Conservation (phyloP, 805 yeast genomes). For the Candida ortonii region DNA sequence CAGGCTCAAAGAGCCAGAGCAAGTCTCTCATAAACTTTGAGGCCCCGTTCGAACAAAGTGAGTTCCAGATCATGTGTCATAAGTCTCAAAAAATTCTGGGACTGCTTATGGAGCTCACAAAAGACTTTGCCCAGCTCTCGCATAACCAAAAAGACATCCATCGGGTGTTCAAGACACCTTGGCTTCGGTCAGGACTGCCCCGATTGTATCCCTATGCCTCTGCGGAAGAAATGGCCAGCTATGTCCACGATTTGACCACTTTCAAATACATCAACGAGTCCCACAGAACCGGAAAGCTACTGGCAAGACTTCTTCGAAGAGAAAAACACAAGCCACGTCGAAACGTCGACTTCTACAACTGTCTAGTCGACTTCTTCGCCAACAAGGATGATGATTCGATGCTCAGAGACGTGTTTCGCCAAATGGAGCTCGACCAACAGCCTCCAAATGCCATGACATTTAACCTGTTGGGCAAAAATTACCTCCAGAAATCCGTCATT, state of each 20-base stretch:
- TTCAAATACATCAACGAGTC: conserved; percentile 19
- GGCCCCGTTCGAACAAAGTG: conserved; percentile 5
- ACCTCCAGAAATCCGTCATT: conserved; percentile 9
- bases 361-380: conserved; percentile 36
- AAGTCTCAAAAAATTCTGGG: conserved; percentile 11
- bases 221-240: conserved; percentile 5
- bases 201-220: conserved; percentile 3
- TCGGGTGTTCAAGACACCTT: conserved; percentile 15
- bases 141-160: conserved; percentile 9
- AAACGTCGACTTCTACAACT: conserved; percentile 14
- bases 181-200: conserved; percentile 15
- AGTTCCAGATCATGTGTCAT: conserved; percentile 2
- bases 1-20: too few relatives aligned
- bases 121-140: conserved; percentile 9
- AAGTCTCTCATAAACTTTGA: too few relatives aligned
- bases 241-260: conserved; percentile 16
- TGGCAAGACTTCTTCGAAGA: conserved; percentile 12
- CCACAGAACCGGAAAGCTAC: conserved; percentile 13
- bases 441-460: conserved; percentile 22
- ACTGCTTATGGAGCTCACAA: conserved; percentile 10
- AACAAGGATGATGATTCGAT: conserved; percentile 38
- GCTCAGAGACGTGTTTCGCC: conserved; percentile 38
- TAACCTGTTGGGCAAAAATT: conserved; percentile 24
- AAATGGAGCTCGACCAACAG: conserved; percentile 31
- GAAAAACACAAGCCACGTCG: conserved; percentile 6